Conservation (phyloP, 169 alveolate genomes). For the Plasmodium gallinaceum region DNA sequence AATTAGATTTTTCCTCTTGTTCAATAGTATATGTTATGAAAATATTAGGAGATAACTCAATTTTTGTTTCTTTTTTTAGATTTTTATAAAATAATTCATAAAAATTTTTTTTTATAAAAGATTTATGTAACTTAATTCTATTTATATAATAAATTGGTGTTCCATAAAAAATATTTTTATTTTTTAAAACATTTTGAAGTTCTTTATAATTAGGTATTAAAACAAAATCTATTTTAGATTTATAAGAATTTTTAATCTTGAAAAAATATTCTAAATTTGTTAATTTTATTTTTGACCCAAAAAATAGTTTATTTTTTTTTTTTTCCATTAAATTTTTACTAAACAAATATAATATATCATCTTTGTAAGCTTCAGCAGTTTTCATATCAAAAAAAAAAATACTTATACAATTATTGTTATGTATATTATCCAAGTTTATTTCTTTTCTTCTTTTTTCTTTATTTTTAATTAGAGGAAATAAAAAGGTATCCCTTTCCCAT, state of each 20-base stretch:
- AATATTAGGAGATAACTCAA: conserved; percentile 50
- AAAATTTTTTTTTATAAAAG: conserved; percentile 35
- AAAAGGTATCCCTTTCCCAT: neutral
- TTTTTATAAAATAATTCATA: conserved; percentile 34
- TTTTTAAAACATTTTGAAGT: conserved; percentile 48
- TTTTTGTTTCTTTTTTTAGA: conserved; percentile 17
- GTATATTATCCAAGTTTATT: conserved; percentile 37
- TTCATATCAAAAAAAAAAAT: conserved; percentile 62
- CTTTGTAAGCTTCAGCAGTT: conserved; percentile 76
- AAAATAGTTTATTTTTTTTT: conserved; percentile 39
- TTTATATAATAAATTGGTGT: conserved; percentile 71
- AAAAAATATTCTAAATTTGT: conserved; percentile 49
- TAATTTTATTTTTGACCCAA: conserved; percentile 56
- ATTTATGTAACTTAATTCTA: conserved; percentile 28
- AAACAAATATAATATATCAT: conserved; percentile 43
- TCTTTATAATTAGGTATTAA: conserved; percentile 44
- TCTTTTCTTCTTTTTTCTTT: conserved; percentile 39
- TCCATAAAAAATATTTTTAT: conserved; percentile 66
- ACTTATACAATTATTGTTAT: conserved; percentile 30
- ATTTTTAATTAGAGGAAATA: conserved; percentile 34
- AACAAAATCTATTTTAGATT: conserved; percentile 32
- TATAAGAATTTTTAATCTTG: conserved; percentile 24
- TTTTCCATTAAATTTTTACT: conserved; percentile 70
- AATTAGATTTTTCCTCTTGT: neutral
- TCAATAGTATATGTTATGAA: conserved; percentile 52